Evolutionary conservation across 352 stramenopile genomes (phyloP).

Genomic region (Phytopythium sindhum): DNA sequence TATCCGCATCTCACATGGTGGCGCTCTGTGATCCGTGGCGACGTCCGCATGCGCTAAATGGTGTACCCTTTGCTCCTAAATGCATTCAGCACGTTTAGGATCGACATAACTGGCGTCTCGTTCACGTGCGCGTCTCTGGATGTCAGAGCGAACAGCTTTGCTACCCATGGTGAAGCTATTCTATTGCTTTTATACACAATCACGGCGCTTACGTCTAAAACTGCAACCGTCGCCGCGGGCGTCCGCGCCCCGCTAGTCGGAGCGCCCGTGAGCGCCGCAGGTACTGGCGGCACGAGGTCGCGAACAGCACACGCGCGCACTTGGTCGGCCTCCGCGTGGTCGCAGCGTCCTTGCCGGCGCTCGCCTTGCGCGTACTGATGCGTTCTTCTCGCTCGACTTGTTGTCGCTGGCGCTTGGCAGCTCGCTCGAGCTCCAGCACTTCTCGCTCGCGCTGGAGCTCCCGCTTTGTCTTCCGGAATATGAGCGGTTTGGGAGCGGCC

Average conservation of each 20-base stretch:
- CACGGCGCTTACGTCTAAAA: constrained; percentile 24
- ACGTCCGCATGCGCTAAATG: no score
- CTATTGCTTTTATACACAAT: constrained; percentile 1
- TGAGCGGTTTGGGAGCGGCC: constrained; percentile 24
- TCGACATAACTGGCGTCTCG: background rate
- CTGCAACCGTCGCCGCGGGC: constrained; percentile 28
- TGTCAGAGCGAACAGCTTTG: background rate
- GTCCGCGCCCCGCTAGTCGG: constrained; percentile 15
- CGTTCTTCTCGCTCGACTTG: constrained; percentile 3
- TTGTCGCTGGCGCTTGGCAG: constrained; percentile 15
- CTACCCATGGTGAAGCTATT: background rate
- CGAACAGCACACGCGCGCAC: constrained; percentile 16
- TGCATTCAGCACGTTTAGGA: no score
- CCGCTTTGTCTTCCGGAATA: constrained; percentile 56
- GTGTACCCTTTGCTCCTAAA: no score
- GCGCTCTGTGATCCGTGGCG: no score
- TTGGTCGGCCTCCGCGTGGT: constrained; percentile 10
- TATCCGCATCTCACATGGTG: no score
- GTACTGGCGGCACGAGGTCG: constrained; percentile 6
- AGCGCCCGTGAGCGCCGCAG: constrained; percentile 4
- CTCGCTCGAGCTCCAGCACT: constrained; percentile 16
- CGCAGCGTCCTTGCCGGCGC: background rate
- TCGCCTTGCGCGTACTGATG: background rate
- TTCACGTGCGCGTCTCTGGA: background rate
- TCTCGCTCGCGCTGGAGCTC: constrained; percentile 45